Evolutionary conservation across 108 stramenopile genomes (phyloP).

Genomic region (Cyclotella cryptica): DNA sequence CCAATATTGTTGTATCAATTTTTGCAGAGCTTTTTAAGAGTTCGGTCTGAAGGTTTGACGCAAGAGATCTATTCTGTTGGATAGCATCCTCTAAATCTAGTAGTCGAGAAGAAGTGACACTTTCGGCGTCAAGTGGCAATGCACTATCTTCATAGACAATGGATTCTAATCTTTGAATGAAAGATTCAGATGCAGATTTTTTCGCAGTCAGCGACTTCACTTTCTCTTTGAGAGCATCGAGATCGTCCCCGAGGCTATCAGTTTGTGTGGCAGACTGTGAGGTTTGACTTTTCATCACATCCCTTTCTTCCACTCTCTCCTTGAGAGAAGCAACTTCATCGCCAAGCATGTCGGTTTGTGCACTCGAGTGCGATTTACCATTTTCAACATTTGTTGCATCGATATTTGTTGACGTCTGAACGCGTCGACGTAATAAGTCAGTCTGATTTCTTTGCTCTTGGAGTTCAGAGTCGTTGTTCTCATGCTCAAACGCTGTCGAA

Average conservation of each 20-base stretch:
- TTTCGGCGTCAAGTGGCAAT: not conserved
- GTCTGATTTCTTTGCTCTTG: too few relatives aligned
- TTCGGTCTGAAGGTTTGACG: not conserved
- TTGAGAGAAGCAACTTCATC: not conserved
- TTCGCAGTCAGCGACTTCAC: slow-evolving; percentile 19
- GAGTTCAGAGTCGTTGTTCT: too few relatives aligned
- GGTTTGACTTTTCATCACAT: not conserved
- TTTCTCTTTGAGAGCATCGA: slow-evolving; percentile 28
- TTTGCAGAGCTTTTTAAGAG: not conserved
- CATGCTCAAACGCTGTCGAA: too few relatives aligned
- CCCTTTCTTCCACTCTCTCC: not conserved
- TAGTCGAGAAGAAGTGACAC: not conserved
- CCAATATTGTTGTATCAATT: not conserved
- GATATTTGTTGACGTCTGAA: too few relatives aligned
- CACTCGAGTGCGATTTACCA: not conserved
- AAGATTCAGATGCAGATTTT: slow-evolving; percentile 16
- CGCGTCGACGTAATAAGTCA: too few relatives aligned
- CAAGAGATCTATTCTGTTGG: not conserved
- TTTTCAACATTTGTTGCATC: too few relatives aligned
- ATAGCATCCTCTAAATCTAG: slow-evolving; percentile 16
- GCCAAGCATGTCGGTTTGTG: not conserved
- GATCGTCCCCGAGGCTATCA: slow-evolving; percentile 4
- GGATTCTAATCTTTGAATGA: slow-evolving; percentile 6
- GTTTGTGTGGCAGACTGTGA: not conserved
- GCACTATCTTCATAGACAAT: slow-evolving; percentile 10